Conservation (phyloP, 306 rosid species). For the Vigna hirtella region DNA sequence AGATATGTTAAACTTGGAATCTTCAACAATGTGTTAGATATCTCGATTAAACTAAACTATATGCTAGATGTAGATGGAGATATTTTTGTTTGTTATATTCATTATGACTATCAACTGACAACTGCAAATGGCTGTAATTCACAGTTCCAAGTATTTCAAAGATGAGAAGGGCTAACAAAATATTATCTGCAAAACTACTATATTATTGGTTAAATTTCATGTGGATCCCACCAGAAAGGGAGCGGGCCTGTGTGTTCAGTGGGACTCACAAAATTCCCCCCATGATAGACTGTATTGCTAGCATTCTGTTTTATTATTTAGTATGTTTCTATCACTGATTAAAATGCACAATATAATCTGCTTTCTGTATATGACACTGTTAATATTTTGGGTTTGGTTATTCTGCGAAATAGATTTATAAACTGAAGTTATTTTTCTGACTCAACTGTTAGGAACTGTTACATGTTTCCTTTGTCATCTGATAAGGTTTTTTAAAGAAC, state of each 20-base stretch:
- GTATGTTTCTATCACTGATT: background rate
- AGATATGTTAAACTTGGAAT: background rate
- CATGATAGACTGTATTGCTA: background rate
- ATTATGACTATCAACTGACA: constrained; percentile 4
- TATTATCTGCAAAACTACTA: background rate
- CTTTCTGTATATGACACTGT: background rate
- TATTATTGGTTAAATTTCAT: background rate
- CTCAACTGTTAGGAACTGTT: constrained; percentile 6
- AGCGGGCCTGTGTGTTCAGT: background rate
- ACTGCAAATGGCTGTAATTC: background rate
- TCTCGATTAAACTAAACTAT: background rate
- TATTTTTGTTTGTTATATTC: constrained; percentile 17
- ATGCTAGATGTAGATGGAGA: background rate
- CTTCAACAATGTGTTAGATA: constrained; percentile 21
- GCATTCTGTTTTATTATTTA: background rate
- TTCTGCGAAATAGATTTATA: background rate
- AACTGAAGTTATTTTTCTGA: constrained; percentile 12
- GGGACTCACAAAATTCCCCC: background rate
- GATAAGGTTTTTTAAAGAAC: no score
- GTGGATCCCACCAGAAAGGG: background rate
- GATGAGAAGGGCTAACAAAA: background rate
- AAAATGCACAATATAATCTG: background rate
- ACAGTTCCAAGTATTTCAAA: constrained; percentile 9
- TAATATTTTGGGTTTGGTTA: background rate
- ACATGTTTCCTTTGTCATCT: constrained; percentile 4